A percentile compares a stretch with the other conserved stretches of the same genome.
Conservation (phyloP, 306 rosid species). For the Fragaria nilgerrensis region DNA sequence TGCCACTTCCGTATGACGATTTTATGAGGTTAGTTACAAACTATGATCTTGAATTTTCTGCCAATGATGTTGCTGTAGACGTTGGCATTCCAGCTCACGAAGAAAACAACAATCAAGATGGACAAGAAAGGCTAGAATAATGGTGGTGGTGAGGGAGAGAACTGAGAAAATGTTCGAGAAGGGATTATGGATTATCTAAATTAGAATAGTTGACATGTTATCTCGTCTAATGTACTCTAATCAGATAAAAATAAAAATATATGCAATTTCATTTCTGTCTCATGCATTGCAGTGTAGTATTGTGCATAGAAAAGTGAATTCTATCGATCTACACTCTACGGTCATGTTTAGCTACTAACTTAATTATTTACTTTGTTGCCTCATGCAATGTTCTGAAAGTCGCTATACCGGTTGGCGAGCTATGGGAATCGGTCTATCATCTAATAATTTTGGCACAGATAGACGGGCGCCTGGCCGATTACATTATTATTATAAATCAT, state of each 20-base stretch:
- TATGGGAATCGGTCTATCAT: too few relatives aligned
- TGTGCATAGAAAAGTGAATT: not conserved
- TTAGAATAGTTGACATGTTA: not conserved
- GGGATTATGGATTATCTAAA: not conserved
- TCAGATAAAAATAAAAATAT: not conserved
- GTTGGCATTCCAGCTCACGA: constrained; percentile 13
- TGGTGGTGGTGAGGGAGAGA: not conserved
- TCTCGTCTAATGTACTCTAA: not conserved
- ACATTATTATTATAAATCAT: too few relatives aligned
- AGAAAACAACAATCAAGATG: not conserved
- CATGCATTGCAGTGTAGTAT: not conserved
- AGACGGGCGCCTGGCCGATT: too few relatives aligned
- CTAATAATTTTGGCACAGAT: too few relatives aligned
- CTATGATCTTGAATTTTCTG: constrained; percentile 37
- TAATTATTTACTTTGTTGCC: too few relatives aligned
- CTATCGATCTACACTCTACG: too few relatives aligned
- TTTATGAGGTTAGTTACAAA: constrained; percentile 25
- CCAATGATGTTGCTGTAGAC: constrained; percentile 27
- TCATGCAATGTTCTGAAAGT: too few relatives aligned
- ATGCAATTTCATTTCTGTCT: not conserved
- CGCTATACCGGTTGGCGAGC: too few relatives aligned
- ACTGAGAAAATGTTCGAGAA: not conserved
- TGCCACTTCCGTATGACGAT: constrained; percentile 24
- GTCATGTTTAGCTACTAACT: too few relatives aligned
- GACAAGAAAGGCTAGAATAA: not conserved